Evolutionary conservation across 2,329 filamentous ascomycete genomes (phyloP).

Genomic region (Samsoniella hepiali): DNA sequence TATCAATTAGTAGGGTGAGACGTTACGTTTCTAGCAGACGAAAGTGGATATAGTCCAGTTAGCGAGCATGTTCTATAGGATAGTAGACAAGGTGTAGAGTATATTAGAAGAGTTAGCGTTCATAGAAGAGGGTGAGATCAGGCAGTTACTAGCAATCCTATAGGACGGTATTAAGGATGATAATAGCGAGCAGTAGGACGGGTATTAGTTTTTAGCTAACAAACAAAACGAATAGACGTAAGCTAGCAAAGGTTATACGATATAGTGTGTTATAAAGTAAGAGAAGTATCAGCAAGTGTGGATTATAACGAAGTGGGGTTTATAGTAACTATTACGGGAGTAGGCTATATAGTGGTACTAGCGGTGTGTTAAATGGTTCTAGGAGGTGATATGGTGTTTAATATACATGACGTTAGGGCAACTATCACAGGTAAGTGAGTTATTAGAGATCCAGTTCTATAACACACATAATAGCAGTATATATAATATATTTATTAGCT

Average conservation of each 20-base stretch:
- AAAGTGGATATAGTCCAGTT: background rate
- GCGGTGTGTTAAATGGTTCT: background rate
- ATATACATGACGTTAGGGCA: background rate
- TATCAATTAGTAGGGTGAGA: background rate
- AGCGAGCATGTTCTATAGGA: background rate
- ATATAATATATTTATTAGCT: constrained; percentile 1
- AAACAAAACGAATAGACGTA: background rate
- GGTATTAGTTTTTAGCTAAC: background rate
- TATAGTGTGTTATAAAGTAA: background rate
- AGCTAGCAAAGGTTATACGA: background rate
- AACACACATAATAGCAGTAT: background rate
- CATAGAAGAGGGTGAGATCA: background rate
- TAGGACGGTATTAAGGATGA: background rate
- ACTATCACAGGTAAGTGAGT: background rate
- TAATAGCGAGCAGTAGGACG: background rate
- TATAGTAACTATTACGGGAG: background rate
- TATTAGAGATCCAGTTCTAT: background rate
- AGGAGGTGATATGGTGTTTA: background rate
- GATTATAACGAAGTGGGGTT: background rate
- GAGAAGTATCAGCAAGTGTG: background rate
- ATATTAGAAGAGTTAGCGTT: background rate
- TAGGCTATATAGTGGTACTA: background rate
- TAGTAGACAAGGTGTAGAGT: background rate
- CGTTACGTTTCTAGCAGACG: background rate
- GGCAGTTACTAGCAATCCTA: background rate